Percentiles rank a stretch among this genome's conserved stretches.
These are phyloP conservation scores for Venustampulla echinocandica DNA, from an alignment of 495 filamentous ascomycete species.

Conservation along the genomic window DNA sequence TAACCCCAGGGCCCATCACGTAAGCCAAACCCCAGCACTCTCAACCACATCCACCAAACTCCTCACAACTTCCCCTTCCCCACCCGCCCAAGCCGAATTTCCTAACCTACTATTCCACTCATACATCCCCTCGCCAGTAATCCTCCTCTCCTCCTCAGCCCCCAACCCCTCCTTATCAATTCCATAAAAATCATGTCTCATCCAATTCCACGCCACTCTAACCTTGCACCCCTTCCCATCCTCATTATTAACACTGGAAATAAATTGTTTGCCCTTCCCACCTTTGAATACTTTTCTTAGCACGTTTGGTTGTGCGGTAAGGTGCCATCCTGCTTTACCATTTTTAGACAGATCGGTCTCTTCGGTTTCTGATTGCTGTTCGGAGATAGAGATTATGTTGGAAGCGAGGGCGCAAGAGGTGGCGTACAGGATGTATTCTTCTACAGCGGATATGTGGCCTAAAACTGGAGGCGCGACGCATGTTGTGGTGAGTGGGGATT, in stretches of 20 bases:
- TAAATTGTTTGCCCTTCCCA: slow-evolving; percentile 7
- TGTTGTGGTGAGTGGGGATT: slow-evolving; percentile 33
- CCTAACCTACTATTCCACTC: slow-evolving; percentile 12
- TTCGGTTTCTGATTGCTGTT: background rate
- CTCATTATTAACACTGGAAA: background rate
- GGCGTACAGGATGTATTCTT: slow-evolving; percentile 19
- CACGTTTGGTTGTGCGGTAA: slow-evolving; percentile 6
- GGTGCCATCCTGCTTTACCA: slow-evolving; percentile 1
- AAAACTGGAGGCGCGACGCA: slow-evolving; percentile 2
- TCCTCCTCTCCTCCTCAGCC: background rate
- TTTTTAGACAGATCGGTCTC: background rate
- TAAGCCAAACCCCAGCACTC: slow-evolving; percentile 1
- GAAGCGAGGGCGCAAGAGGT: slow-evolving; percentile 14
- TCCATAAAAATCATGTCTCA: background rate
- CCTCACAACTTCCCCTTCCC: slow-evolving; percentile 7
- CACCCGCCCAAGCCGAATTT: slow-evolving; percentile 1
- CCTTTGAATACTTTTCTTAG: background rate
- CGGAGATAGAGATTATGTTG: background rate
- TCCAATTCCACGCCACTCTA: slow-evolving; percentile 9
- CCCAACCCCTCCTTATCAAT: background rate
- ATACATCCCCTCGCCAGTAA: slow-evolving; percentile 15
- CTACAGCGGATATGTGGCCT: background rate
- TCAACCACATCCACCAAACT: slow-evolving; percentile 11
- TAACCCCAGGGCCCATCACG: background rate
- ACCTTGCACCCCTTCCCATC: background rate